Evolutionary conservation across 495 filamentous ascomycete genomes (phyloP).

Genomic region (Evansstolkia leycettana): DNA sequence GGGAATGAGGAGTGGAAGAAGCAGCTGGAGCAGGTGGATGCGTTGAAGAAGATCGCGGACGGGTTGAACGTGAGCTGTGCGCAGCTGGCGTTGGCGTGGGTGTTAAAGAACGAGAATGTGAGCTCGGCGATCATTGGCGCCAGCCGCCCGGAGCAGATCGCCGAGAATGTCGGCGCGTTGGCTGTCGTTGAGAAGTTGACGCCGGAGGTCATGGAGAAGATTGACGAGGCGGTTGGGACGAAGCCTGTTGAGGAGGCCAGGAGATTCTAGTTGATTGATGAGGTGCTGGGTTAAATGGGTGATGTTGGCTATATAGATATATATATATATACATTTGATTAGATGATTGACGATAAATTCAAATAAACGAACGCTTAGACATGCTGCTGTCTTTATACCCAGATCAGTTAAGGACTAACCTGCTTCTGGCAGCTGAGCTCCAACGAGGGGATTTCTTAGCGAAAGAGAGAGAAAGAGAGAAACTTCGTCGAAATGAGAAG

Average conservation of each 20-base stretch:
- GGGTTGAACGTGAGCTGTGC: slow-evolving; percentile 43
- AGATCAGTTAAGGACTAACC: too few species aligned
- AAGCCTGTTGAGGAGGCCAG: background rate
- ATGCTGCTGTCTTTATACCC: too few species aligned
- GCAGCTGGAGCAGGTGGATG: slow-evolving; percentile 6
- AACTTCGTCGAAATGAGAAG: too few species aligned
- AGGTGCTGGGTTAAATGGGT: too few species aligned
- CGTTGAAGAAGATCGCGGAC: slow-evolving; percentile 34
- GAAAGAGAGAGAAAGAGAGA: too few species aligned
- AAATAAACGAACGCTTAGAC: too few species aligned
- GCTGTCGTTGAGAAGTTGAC: slow-evolving; percentile 10
- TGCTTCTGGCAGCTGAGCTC: too few species aligned
- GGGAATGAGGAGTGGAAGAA: slow-evolving; percentile 8
- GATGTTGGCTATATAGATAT: too few species aligned
- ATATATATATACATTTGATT: too few species aligned
- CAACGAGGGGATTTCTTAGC: too few species aligned
- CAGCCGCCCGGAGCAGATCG: slow-evolving; percentile 4
- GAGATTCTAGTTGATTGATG: background rate
- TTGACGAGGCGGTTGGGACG: slow-evolving; percentile 1
- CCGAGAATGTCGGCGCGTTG: slow-evolving; percentile 8
- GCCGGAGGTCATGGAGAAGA: slow-evolving; percentile 9
- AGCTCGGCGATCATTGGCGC: slow-evolving; percentile 29
- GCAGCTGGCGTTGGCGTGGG: slow-evolving; percentile 55
- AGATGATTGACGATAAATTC: too few species aligned
- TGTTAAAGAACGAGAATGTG: slow-evolving; percentile 51